Base-by-base conservation (phyloP, 75 land plant genomes). In the Chamaecyparis obtusa region DNA sequence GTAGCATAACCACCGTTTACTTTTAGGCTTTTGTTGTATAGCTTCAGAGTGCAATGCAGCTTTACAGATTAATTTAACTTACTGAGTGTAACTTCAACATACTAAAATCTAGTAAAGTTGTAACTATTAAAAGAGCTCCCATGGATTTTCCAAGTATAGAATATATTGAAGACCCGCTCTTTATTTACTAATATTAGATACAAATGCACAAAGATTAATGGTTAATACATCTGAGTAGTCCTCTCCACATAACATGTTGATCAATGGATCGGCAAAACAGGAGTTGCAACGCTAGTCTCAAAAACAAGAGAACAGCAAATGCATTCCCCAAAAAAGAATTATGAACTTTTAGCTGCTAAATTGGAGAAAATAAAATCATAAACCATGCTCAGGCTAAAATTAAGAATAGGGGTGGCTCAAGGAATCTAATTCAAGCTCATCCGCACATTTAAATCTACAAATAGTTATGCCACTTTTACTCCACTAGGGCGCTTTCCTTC, bases 401-500 rank as follows among this genome's bases (percentile, higher is more conserved):
- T 78, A 39, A 44, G 13, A 81, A 81, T 81, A 9, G 11, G 49
- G 15, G 33, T 46, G 83, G 44, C 83, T 46, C 15, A 81, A 81
- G 49, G 13, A 27, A 46, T 30, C 16, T 11, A 44, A n/a, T 10
- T 81, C 83, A 44, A 81, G 83, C 83, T 81, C 51, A 27, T 46
- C 43, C 54, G 48, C 11, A 81, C 49, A n/a, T 27, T 32, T 46
- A 81, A 44, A 46, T 21, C 83, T 81, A 81, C 83, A 81, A 24
- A 44, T 44, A 10, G n/a, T 46, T 81, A 81, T 46, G 83, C 80
- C 55, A 93, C 94, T 86, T 88, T 91, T 6, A 91, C 91, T 87
- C 94, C 94, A 86, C 94, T 93, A 4, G 92, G 94, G 1, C 95
- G 89, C 89, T 94, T 94, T 79, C 95, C 95, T 87, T 94, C 95